phyloP scores from a whole-genome alignment of 2,329 filamentous ascomycete genomes.

The Colletotrichum shisoi region DNA sequence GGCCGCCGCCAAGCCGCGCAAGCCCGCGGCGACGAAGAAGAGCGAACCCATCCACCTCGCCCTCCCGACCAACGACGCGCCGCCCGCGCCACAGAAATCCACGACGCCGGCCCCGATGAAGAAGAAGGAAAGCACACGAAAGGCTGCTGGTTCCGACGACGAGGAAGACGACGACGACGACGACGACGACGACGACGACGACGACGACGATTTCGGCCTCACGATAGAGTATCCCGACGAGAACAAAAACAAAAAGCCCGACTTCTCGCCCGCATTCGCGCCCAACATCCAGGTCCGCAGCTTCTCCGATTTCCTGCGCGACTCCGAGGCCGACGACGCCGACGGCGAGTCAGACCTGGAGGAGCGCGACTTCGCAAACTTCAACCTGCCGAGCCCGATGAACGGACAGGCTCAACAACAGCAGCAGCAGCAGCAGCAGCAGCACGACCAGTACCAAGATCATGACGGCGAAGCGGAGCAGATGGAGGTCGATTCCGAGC shows the following conservation, averaged over 20 bases:
- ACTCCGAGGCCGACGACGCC: conserved; percentile 56
- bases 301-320: conserved; percentile 63
- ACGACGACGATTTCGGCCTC: conserved; percentile 65
- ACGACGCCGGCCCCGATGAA: conserved; percentile 22
- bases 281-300: conserved; percentile 50
- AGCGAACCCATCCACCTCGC: conserved; percentile 51
- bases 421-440: conserved; percentile 43
- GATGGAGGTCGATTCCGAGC: conserved; percentile 44
- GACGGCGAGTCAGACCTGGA: conserved; percentile 59
- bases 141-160: conserved; percentile 56
- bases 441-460: conserved; percentile 42
- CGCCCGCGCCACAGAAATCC: conserved; percentile 39
- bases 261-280: conserved; percentile 60
- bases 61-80: conserved; percentile 46
- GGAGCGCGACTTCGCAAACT: conserved; percentile 51
- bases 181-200: conserved; percentile 68
- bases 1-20: conserved; percentile 44
- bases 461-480: conserved; percentile 39
- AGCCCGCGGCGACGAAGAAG: conserved; percentile 48
- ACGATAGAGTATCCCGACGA: conserved; percentile 68
- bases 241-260: conserved; percentile 46
- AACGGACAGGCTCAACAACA: conserved; percentile 49
- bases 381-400: conserved; percentile 64
- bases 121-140: conserved; percentile 46
- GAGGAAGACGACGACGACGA: conserved; percentile 65